A percentile compares a stretch with the other conserved stretches of the same genome.
phyloP scores from a whole-genome alignment of 169 alveolate genomes.

The Plasmodium falciparum region DNA sequence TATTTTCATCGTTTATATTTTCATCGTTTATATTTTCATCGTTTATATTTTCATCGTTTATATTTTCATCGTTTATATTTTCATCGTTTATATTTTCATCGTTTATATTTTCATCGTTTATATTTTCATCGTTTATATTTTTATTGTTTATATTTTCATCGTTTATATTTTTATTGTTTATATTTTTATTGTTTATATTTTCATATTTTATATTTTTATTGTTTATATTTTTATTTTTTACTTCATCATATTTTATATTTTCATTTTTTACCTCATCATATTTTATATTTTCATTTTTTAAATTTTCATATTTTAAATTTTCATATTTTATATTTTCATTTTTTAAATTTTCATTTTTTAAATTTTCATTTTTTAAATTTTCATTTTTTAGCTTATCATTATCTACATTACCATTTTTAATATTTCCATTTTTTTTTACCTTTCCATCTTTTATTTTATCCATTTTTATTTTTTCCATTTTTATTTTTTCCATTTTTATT shows the following conservation, averaged over 20 bases:
- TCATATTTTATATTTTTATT: neutral
- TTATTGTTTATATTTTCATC: neutral
- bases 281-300: slow-evolving; percentile 3
- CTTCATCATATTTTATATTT: neutral
- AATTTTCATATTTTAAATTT: neutral
- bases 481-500: too few species aligned
- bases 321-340: neutral
- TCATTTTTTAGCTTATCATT: slow-evolving; percentile 1
- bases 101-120: slow-evolving; percentile 7
- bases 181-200: neutral
- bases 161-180: neutral
- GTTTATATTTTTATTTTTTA: neutral
- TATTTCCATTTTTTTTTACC: neutral
- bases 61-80: too few species aligned
- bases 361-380: neutral
- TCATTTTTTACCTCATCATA: slow-evolving; percentile 10
- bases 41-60: slow-evolving; percentile 2
- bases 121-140: neutral
- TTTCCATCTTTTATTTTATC: too few species aligned
- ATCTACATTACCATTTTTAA: too few species aligned
- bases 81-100: neutral
- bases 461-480: too few species aligned
- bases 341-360: slow-evolving; percentile 3
- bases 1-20: neutral
- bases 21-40: slow-evolving; percentile 5